These are phyloP conservation scores for Colletotrichum sojae DNA, from an alignment of 2,329 filamentous ascomycete genomes.

Conservation along the genomic window DNA sequence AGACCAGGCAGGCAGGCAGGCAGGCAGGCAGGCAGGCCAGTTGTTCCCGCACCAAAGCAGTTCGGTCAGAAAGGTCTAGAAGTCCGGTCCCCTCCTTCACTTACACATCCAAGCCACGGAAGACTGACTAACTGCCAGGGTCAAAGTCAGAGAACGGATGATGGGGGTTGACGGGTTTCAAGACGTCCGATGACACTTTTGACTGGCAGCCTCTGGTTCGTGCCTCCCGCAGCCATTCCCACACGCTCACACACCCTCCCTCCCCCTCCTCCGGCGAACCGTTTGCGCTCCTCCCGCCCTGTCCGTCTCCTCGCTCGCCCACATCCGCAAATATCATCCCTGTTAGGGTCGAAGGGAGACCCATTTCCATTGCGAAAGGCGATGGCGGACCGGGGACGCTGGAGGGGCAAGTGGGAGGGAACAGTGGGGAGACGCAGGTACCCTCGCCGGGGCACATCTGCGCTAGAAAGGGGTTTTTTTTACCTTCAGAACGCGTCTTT, in stretches of 20 bases:
- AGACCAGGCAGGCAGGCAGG: no score
- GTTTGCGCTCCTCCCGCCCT: not conserved
- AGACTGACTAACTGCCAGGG: not conserved
- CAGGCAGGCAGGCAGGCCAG: not conserved
- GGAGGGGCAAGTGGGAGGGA: not conserved
- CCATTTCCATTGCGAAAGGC: conserved; percentile 27
- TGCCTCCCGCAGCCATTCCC: conserved; percentile 6
- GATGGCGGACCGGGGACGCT: conserved; percentile 8
- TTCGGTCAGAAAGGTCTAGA: not conserved
- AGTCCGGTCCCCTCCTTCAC: not conserved
- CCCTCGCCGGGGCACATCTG: conserved; percentile 31
- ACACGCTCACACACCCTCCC: not conserved
- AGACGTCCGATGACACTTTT: conserved; percentile 16
- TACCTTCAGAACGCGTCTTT: not conserved
- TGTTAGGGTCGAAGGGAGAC: conserved; percentile 1
- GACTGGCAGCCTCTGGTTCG: conserved; percentile 14
- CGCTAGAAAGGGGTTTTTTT: conserved; percentile 28
- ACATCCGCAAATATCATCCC: conserved; percentile 3
- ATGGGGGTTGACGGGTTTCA: conserved; percentile 18
- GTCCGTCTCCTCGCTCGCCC: not conserved
- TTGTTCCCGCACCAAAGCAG: conserved; percentile 7
- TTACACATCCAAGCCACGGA: not conserved
- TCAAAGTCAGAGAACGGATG: conserved; percentile 8
- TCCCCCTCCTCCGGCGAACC: not conserved
- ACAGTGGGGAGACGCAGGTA: conserved; percentile 4